Base-by-base conservation (phyloP, 2,329 filamentous ascomycete genomes). In the Verticillium nubilum region DNA sequence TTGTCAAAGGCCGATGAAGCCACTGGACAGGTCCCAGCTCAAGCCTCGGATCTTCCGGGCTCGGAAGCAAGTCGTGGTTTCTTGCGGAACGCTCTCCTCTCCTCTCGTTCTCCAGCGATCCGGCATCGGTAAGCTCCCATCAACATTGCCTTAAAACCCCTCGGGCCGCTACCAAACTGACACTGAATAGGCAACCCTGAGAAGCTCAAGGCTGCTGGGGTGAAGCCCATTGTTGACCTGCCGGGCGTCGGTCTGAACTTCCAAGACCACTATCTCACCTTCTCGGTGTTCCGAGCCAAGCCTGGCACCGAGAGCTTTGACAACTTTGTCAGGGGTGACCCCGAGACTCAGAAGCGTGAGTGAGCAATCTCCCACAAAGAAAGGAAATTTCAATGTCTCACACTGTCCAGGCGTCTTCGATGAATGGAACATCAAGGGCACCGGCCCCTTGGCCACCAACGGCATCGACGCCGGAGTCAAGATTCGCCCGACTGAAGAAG, bases 381-480 rank as follows among this genome's bases (percentile, higher is more conserved):
- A 19, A 5, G 15, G 9, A 25, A 7, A 15, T 6, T 5, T 17
- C 19, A 17, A 59, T 7, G 42, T 52, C 61, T 67, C 10, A 67
- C 54, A 12, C 15, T 3, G 2, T 12, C 4, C 28, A 82, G 81
- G 75, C 63, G 86, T 92, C 7, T 92, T 86, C 62, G 82, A 91
- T 1, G 88, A 92, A 70, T 93, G 90, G 90, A 86, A 91, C 62
- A 73, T 87, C 62, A 92, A 92, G 68, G 90, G 90, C 2, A 93
- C 90, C 2, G 90, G 90, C 0, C 89, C 89, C 1, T 77, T 92
- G 42, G 82, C 89, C 1, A 92, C 90, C 54, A 92, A 92, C 68
- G 89, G 88, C 62, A 92, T 93, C 63, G 89, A 93, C 0, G 89
- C 89, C 3, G 90, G 89, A 64, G 89, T 92, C 62, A 93, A 93